Conservation (phyloP, 805 yeast species). For the Metschnikowia kofuensis region DNA sequence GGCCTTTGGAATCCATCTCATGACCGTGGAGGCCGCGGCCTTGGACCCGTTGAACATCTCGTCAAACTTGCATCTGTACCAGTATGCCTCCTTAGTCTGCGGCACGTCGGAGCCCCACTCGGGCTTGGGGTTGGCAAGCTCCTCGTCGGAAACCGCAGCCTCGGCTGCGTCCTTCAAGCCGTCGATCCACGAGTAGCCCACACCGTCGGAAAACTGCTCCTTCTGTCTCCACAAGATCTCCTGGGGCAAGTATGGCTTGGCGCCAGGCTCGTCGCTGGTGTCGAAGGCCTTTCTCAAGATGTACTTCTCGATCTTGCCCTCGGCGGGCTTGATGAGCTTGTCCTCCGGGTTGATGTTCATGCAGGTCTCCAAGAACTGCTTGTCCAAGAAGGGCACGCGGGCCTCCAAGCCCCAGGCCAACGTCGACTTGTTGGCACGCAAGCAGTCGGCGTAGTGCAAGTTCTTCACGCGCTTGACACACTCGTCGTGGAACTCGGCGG, state of each 20-base stretch:
- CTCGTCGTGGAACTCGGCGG: constrained; percentile 92
- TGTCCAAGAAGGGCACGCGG: constrained; percentile 98
- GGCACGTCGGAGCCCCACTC: constrained; percentile 97
- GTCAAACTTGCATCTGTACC: constrained; percentile 97
- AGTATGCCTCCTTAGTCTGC: constrained; percentile 97
- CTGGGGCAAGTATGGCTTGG: constrained; percentile 86
- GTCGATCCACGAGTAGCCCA: constrained; percentile 99
- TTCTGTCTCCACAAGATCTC: constrained; percentile 99
- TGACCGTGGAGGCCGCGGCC: constrained; percentile 94
- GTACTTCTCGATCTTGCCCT: constrained; percentile 90
- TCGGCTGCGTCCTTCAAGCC: constrained; percentile 95
- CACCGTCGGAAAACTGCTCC: constrained; percentile 99
- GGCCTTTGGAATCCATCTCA: constrained; percentile 99
- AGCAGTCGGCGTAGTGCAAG: constrained; percentile 95
- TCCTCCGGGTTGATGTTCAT: constrained; percentile 95
- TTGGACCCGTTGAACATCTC: constrained; percentile 77
- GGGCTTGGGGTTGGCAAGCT: constrained; percentile 84
- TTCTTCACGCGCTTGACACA: constrained; percentile 95
- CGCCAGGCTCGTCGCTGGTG: constrained; percentile 75
- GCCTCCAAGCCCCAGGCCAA: constrained; percentile 99
- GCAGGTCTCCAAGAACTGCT: constrained; percentile 82
- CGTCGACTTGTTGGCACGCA: constrained; percentile 98
- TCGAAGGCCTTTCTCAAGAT: constrained; percentile 96
- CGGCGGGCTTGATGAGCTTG: constrained; percentile 71
- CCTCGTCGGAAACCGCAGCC: constrained; percentile 80